These are phyloP conservation scores for Bipolaris zeicola DNA, from an alignment of 2,329 filamentous ascomycete species.

Conservation along the genomic window DNA sequence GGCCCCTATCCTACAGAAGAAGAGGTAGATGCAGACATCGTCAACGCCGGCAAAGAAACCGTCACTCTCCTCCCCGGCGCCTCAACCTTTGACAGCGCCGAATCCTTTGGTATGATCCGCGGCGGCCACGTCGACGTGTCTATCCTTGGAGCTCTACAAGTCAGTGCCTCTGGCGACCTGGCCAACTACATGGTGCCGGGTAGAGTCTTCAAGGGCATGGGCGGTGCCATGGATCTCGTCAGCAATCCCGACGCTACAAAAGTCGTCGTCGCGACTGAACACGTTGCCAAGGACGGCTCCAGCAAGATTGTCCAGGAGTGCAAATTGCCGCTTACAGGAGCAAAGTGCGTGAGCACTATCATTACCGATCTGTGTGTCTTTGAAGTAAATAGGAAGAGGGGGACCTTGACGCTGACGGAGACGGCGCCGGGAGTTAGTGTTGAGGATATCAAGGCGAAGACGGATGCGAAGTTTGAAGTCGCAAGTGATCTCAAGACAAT, in stretches of 20 bases:
- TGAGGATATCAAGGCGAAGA: constrained; percentile 85
- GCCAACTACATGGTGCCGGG: constrained; percentile 94
- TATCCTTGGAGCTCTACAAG: constrained; percentile 89
- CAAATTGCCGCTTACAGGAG: constrained; percentile 46
- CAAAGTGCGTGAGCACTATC: constrained; percentile 46
- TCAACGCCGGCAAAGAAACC: constrained; percentile 93
- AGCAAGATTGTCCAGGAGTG: constrained; percentile 82
- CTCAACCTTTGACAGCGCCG: constrained; percentile 80
- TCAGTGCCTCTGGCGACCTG: constrained; percentile 76
- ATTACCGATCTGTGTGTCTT: constrained; percentile 51
- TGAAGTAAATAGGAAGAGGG: constrained; percentile 74
- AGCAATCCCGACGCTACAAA: constrained; percentile 81
- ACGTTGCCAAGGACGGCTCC: constrained; percentile 90
- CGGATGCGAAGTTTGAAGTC: constrained; percentile 81
- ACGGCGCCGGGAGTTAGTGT: constrained; percentile 85
- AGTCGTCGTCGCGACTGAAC: constrained; percentile 92
- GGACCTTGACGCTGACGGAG: constrained; percentile 73
- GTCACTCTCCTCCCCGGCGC: constrained; percentile 83
- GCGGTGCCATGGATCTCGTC: constrained; percentile 89
- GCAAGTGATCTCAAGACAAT: constrained; percentile 80
- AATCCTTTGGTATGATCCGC: constrained; percentile 93
- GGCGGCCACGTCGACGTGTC: constrained; percentile 84
- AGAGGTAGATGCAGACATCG: constrained; percentile 80
- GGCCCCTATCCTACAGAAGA: constrained; percentile 61
- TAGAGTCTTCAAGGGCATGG: constrained; percentile 86